Evolutionary conservation across 1,139 yeast species (phyloP), one percentile per base, ranked within the genome.

Genomic region (Saccharomyces hybrid): DNA sequence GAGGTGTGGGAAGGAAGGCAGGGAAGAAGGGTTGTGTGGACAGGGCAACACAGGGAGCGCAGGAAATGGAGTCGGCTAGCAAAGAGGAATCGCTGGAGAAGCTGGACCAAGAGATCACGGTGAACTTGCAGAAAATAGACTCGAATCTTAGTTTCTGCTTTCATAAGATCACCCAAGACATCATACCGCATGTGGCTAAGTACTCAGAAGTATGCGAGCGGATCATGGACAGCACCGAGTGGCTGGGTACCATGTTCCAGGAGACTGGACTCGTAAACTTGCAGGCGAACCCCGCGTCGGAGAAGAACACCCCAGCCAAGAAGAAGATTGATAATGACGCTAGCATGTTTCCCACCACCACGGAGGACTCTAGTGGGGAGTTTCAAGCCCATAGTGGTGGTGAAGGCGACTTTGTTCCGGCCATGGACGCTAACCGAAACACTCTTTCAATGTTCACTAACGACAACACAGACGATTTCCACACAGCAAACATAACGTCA

Each of bases 21-120:
- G 20, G 38, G 8, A 28, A 7, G 31, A 7, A 14, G 20, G 16
- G 14, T 31, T 34, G 8, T 34, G 3, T 16, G 8, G 8, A 16
- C 4, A 38, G 25, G n/a, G 25, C 25, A 38, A 38, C 44, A 16
- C 25, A 38, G 20, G 44, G 11, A 5, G 11, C 13, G 8, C 13
- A 38, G 25, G 11, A 20, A 16, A 38, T 38, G 44, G 44, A 16
- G 6, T 38, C 44, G 0, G 44, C 11, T 4, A 38, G 44, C 44
- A 38, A 38, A 38, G 44, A 38, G n/a, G 44, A 38, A 20, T 9
- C 26, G 51, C 49, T 87, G 53, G 95, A 88, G 63, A 75, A 81
- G 60, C 71, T 89, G 46, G 96, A 90, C 63, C 96, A 88, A 67
- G 87, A 84, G 63, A 87, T 89, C 47, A 88, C 96, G 0, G 72